A percentile compares a stretch with the other conserved stretches of the same genome.
Conservation (phyloP, 2,329 filamentous ascomycete genomes). For the Colletotrichum sp. region DNA sequence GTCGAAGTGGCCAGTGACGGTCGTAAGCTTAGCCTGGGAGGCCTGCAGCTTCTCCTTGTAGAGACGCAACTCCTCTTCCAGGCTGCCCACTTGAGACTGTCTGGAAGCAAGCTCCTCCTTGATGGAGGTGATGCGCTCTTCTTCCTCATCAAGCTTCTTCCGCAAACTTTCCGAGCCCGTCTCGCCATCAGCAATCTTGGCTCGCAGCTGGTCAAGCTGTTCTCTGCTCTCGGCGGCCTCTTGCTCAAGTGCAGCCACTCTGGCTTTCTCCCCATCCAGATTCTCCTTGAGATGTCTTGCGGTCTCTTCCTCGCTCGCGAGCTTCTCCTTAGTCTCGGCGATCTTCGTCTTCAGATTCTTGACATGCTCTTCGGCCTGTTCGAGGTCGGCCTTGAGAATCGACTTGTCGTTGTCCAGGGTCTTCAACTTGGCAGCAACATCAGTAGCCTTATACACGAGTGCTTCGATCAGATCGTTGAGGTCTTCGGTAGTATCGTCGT, state of each 20-base stretch:
- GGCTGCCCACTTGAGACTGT: conserved; percentile 75
- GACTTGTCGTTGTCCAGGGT: conserved; percentile 64
- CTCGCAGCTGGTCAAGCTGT: conserved; percentile 71
- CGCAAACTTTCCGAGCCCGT: conserved; percentile 81
- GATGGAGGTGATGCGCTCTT: conserved; percentile 70
- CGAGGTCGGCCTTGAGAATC: conserved; percentile 67
- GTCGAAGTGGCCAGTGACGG: conserved; percentile 64
- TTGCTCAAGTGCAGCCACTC: conserved; percentile 56
- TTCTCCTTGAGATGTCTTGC: conserved; percentile 58
- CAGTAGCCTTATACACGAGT: conserved; percentile 61
- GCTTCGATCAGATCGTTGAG: conserved; percentile 62
- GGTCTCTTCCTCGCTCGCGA: conserved; percentile 57
- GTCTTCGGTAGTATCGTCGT: conserved; percentile 59
- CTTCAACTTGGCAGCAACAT: conserved; percentile 63
- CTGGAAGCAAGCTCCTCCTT: conserved; percentile 74
- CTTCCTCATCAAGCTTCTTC: conserved; percentile 76
- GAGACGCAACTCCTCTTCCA: conserved; percentile 77
- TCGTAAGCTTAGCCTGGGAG: conserved; percentile 56
- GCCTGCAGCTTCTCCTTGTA: conserved; percentile 69
- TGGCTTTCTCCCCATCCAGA: conserved; percentile 58
- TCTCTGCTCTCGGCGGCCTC: conserved; percentile 69
- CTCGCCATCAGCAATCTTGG: conserved; percentile 80
- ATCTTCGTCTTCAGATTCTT: conserved; percentile 64
- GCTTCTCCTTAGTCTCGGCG: conserved; percentile 54
- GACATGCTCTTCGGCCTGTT: conserved; percentile 59